A percentile compares a stretch with the other conserved stretches of the same genome.
phyloP scores from a whole-genome alignment of 768 basidiomycete genomes.

The Leccinum variicolor region DNA sequence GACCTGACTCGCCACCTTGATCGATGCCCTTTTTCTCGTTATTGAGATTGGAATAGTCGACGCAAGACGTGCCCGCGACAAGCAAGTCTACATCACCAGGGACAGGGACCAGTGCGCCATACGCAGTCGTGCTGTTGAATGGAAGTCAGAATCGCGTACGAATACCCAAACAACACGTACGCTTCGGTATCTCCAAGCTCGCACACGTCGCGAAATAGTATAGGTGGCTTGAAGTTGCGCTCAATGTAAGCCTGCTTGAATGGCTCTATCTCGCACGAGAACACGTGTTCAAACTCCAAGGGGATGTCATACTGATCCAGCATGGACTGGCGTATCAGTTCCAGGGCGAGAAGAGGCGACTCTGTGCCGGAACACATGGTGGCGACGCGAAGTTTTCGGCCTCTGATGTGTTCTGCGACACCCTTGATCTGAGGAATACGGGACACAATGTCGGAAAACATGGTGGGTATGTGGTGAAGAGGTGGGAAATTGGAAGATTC shows the following conservation, averaged over 20 bases:
- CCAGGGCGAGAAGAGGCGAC: constrained; percentile 87
- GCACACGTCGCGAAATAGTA: constrained; percentile 92
- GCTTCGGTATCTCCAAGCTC: constrained; percentile 79
- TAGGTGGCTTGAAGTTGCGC: constrained; percentile 88
- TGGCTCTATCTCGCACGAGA: constrained; percentile 96
- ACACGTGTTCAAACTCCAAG: constrained; percentile 84
- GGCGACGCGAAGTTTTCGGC: constrained; percentile 86
- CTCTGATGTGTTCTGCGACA: constrained; percentile 63
- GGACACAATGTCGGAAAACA: constrained; percentile 73
- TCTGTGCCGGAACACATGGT: constrained; percentile 99
- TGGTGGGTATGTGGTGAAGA: constrained; percentile 64
- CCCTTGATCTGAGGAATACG: constrained; percentile 62
- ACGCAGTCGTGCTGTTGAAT: constrained; percentile 75
- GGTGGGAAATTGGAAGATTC: constrained; percentile 74
- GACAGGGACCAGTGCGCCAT: constrained; percentile 80
- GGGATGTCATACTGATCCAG: constrained; percentile 59
- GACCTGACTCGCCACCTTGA: constrained; percentile 87
- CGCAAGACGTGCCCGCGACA: constrained; percentile 93
- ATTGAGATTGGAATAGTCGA: constrained; percentile 96
- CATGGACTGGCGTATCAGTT: constrained; percentile 76
- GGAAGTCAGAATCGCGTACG: not conserved
- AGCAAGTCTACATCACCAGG: constrained; percentile 90
- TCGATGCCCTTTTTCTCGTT: constrained; percentile 89
- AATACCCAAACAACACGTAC: constrained; percentile 40
- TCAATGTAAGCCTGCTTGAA: constrained; percentile 99